A percentile compares a stretch with the other conserved stretches of the same genome.
These are phyloP conservation scores for Verticillium alfalfae DNA, from an alignment of 2,329 filamentous ascomycete genomes.

Conservation along the genomic window DNA sequence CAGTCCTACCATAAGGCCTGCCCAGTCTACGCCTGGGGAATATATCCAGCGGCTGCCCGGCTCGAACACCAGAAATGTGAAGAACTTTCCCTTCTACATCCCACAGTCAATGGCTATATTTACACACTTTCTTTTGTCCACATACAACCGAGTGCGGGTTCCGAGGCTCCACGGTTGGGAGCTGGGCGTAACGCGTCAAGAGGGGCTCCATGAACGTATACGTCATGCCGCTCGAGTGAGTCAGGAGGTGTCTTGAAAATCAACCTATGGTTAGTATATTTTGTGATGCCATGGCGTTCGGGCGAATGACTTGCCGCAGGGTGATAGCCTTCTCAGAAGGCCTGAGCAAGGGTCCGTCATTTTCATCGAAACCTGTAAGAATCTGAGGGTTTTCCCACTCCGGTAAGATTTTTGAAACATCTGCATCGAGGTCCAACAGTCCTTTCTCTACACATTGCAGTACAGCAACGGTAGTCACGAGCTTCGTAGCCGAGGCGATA, in stretches of 20 bases:
- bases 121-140: neutral
- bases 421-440: neutral
- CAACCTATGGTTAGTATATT: neutral
- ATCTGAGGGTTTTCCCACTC: slow-evolving; percentile 1
- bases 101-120: neutral
- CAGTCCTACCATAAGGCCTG: neutral
- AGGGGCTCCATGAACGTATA: neutral
- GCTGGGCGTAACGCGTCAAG: neutral
- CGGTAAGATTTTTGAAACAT: neutral
- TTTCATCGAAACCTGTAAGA: neutral
- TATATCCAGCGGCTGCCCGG: neutral
- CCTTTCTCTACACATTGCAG: slow-evolving; percentile 2
- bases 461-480: neutral
- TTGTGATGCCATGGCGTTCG: neutral
- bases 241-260: neutral
- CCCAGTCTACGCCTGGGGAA: neutral
- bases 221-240: slow-evolving; percentile 1
- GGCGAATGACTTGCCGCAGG: neutral
- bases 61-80: neutral
- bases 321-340: neutral
- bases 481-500: neutral
- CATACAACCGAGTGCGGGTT: neutral
- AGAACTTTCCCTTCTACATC: neutral
- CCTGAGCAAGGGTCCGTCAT: neutral
- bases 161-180: neutral